These are phyloP conservation scores for Nakazawaea ambrosiae DNA, from an alignment of 805 yeast species.

Conservation along the genomic window DNA sequence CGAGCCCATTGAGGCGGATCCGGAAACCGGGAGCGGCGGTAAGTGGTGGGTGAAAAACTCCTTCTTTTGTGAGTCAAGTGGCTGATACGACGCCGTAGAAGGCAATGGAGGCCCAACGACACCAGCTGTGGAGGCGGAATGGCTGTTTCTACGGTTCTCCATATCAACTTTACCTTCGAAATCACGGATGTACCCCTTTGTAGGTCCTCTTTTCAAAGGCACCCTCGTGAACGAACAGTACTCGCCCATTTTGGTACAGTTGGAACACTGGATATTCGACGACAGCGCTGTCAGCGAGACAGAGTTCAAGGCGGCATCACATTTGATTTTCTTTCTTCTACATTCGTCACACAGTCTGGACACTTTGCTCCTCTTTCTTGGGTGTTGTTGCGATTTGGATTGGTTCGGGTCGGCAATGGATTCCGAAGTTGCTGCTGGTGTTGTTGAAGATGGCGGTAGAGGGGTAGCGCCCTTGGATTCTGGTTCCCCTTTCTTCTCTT, in stretches of 20 bases:
- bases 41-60: conserved; percentile 7
- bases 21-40: conserved; percentile 8
- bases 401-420: too few species aligned
- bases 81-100: not conserved
- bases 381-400: conserved; percentile 8
- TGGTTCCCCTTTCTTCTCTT: not conserved
- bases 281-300: conserved; percentile 33
- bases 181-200: conserved; percentile 58
- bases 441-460: too few species aligned
- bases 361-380: conserved; percentile 60
- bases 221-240: conserved; percentile 61
- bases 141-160: conserved; percentile 4
- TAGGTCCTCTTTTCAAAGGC: conserved; percentile 75
- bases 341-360: conserved; percentile 81
- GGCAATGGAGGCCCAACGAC: too few species aligned
- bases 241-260: conserved; percentile 55
- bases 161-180: conserved; percentile 29
- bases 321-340: conserved; percentile 62
- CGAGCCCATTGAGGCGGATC: conserved; percentile 1
- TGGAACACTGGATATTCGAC: conserved; percentile 50
- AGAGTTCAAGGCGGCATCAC: conserved; percentile 41
- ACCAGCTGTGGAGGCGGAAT: not conserved
- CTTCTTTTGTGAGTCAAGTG: not conserved
- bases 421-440: too few species aligned
- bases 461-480: too few species aligned